A percentile compares a stretch with the other conserved stretches of the same genome.
phyloP scores from a whole-genome alignment of 345 rosid genomes.

The thale cress (Arabidopsis thaliana) region DNA sequence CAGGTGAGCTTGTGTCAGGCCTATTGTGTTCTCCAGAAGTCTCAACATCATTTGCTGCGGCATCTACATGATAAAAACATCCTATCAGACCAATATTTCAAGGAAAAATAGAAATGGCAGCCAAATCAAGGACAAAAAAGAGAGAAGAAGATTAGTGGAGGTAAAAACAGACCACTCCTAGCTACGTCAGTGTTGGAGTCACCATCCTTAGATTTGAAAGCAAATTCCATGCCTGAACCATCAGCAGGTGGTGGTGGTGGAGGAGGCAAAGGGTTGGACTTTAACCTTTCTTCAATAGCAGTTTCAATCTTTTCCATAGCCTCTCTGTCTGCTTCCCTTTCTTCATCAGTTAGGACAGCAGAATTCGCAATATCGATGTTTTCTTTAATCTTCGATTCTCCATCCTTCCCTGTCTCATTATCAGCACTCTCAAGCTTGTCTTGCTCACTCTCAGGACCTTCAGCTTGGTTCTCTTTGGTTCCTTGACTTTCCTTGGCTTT shows the following conservation, averaged over 20 bases:
- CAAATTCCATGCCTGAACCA: conserved; percentile 61
- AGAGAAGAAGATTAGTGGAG: background rate
- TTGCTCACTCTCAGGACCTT: conserved; percentile 54
- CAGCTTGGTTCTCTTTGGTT: conserved; percentile 52
- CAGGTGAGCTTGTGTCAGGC: conserved; percentile 83
- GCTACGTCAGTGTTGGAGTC: conserved; percentile 59
- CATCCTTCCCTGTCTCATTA: conserved; percentile 59
- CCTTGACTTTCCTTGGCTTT: conserved; percentile 63
- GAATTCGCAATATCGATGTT: conserved; percentile 63
- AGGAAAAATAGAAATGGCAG: background rate
- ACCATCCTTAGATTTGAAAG: conserved; percentile 66
- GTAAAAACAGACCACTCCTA: conserved; percentile 58
- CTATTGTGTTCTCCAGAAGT: conserved; percentile 71
- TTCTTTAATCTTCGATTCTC: conserved; percentile 60
- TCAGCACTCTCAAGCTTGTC: conserved; percentile 43
- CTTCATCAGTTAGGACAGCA: conserved; percentile 84
- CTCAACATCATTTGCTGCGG: conserved; percentile 67
- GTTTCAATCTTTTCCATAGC: conserved; percentile 69
- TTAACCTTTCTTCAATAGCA: conserved; percentile 86
- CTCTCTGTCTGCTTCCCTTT: conserved; percentile 75
- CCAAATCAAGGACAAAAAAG: background rate
- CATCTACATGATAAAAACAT: conserved; percentile 52
- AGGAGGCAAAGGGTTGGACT: conserved; percentile 86
- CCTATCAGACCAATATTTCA: conserved; percentile 18
- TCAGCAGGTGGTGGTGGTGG: conserved; percentile 65